These are phyloP conservation scores for Amanita rubescens DNA, from an alignment of 768 basidiomycete genomes.

Conservation along the genomic window DNA sequence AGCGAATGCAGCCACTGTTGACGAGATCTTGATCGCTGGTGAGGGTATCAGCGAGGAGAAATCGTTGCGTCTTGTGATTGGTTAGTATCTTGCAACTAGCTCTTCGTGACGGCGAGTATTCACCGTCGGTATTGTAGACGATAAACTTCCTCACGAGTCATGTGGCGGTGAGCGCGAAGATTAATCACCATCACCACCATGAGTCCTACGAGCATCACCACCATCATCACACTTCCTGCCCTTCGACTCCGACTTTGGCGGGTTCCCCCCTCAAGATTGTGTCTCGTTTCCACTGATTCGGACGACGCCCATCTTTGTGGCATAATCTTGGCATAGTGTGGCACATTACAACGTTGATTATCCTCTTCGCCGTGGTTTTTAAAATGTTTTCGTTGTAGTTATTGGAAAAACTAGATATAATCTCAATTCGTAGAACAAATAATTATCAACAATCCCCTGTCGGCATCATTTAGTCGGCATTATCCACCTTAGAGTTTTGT, in stretches of 20 bases:
- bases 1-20: constrained; percentile 18
- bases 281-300: background rate
- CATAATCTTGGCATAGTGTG: background rate
- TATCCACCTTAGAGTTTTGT: too few species aligned
- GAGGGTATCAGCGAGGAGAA: constrained; percentile 28
- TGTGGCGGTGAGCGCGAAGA: background rate
- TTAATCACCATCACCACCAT: background rate
- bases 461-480: too few species aligned
- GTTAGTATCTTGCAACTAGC: constrained; percentile 13
- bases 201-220: background rate
- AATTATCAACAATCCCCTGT: too few species aligned
- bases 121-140: background rate
- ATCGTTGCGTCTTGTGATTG: constrained; percentile 29
- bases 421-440: too few species aligned
- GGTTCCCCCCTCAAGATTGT: background rate
- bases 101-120: constrained; percentile 15
- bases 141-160: background rate
- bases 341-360: background rate
- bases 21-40: constrained; percentile 22
- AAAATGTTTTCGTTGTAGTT: too few species aligned
- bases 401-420: too few species aligned
- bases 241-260: background rate
- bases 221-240: background rate
- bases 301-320: background rate
- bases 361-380: background rate